Base-by-base conservation (phyloP, 2,329 filamentous ascomycete genomes). In the Diaporthe aspalathi region DNA sequence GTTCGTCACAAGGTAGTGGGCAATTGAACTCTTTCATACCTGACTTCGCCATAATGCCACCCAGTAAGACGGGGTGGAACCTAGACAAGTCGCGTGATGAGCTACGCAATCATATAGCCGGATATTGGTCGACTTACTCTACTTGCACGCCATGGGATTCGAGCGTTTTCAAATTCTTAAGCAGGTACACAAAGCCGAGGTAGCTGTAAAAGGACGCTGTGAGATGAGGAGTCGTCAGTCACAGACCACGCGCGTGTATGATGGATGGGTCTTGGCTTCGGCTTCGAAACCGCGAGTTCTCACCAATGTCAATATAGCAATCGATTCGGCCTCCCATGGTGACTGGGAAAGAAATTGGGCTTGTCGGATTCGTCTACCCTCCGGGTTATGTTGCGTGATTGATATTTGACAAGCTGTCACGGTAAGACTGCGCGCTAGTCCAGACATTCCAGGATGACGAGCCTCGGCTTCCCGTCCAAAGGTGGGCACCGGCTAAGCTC, bases 61-160 rank as follows among this genome's bases (percentile, higher is more conserved):
- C 90, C 17, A 95, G 84, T 77, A 95, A 91, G 66, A 94, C 85
- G 17, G 93, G 93, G 74, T 92, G 86, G 75, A 93, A 88, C 65
- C 91, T 93, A 73, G 35, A 38, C 1, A 32, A 43, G 20, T 14
- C 52, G 5, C 17, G 16, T 47, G 7, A 49, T 67, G 57, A 73
- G 72, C 66, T 57, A 45, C 12, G 4, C 14, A 9, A 35, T n/a
- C 20, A 27, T 35, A 22, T 24, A 22, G 17, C 40, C 40, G 12
- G 35, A 7, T 27, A 35, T 32, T 3, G 22, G 9, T 9, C 9
- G 9, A 77, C 89, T 75, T 82, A 93, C 92, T 94, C 90, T 40
- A 94, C 81, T 45, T 90, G 83, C 7, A 94, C 86, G 40, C 84
- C 84, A 79, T 93, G 84, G 12, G 86, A 84, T 62, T 83, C 81